phyloP scores from a whole-genome alignment of 163 green algal species.

The Volvox carteri region DNA sequence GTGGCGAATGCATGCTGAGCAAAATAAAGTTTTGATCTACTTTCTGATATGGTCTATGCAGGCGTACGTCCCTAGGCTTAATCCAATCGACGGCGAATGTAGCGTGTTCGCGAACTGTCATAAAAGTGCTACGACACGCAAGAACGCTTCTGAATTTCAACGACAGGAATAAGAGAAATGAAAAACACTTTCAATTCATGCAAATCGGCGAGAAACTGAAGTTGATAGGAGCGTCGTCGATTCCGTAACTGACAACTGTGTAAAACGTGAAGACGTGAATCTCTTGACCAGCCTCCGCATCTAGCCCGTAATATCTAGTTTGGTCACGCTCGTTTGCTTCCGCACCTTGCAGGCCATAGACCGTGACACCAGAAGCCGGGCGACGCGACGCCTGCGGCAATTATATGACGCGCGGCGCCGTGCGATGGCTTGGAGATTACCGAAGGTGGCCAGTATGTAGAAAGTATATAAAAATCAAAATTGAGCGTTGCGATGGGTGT shows the following conservation, averaged over 20 bases:
- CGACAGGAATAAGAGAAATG: background rate
- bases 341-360: slow-evolving; percentile 24
- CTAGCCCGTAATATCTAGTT: too few relatives aligned
- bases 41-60: background rate
- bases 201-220: background rate
- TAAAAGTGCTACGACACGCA: background rate
- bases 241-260: background rate
- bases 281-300: too few relatives aligned
- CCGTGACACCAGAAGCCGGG: slow-evolving; percentile 33
- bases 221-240: background rate
- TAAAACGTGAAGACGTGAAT: slow-evolving; percentile 18
- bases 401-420: background rate
- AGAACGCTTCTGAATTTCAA: background rate
- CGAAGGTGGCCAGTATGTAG: background rate
- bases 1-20: too few relatives aligned
- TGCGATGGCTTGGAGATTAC: slow-evolving; percentile 9
- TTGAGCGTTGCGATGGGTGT: background rate
- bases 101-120: too few relatives aligned
- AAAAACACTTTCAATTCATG: background rate
- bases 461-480: background rate
- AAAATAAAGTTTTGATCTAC: background rate
- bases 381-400: background rate
- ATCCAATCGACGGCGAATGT: too few relatives aligned
- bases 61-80: background rate
- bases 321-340: too few relatives aligned